Conservation (phyloP, 1,284 basidiomycete genomes). For the Rhodotorula sp. region DNA sequence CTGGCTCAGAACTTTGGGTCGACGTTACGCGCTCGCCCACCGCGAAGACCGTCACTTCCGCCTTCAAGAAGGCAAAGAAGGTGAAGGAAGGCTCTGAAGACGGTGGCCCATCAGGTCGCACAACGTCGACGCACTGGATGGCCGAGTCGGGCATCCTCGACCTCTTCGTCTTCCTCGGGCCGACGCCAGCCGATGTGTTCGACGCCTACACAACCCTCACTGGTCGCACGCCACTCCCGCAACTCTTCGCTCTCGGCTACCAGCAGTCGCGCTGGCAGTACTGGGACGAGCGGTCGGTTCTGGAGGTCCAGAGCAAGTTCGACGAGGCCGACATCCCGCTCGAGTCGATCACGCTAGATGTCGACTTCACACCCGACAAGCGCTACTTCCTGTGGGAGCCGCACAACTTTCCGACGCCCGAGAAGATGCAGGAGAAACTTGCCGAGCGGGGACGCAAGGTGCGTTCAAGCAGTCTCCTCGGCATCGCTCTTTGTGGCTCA, state of each 20-base stretch:
- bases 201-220: constrained; percentile 81
- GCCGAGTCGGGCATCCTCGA: constrained; percentile 96
- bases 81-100: constrained; percentile 4
- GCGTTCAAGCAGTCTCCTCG: constrained; percentile 12
- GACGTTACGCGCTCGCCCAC: constrained; percentile 70
- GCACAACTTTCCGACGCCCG: constrained; percentile 87
- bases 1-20: constrained; percentile 92
- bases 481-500: not conserved
- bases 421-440: constrained; percentile 87
- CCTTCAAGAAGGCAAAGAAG: constrained; percentile 35
- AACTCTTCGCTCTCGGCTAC: constrained; percentile 87
- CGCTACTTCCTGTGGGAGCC: constrained; percentile 98
- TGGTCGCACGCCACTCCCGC: constrained; percentile 80
- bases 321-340: constrained; percentile 92
- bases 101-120: constrained; percentile 44
- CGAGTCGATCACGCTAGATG: constrained; percentile 98
- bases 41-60: constrained; percentile 49
- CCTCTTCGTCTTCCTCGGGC: constrained; percentile 87
- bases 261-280: constrained; percentile 99
- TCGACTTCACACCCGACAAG: constrained; percentile 83
- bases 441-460: constrained; percentile 84
- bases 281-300: constrained; percentile 81
- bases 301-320: constrained; percentile 81
- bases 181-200: constrained; percentile 75
- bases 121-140: constrained; percentile 89